Percentiles rank a stretch among this genome's conserved stretches.
These are phyloP conservation scores for Hibiscus trionum DNA, from an alignment of 345 rosid genomes.

Conservation along the genomic window DNA sequence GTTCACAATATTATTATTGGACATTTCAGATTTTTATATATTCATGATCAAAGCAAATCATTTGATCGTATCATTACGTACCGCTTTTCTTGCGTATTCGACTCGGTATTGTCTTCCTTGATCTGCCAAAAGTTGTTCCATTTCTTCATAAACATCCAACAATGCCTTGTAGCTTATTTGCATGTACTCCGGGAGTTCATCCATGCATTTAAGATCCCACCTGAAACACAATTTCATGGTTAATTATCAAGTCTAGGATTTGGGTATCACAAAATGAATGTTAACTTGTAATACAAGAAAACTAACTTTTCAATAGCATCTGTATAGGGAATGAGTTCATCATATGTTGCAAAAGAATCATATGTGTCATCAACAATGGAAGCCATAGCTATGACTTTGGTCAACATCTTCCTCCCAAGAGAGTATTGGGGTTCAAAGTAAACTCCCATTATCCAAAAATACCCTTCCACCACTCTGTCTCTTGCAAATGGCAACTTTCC, in stretches of 20 bases:
- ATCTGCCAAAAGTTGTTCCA: conserved; percentile 10
- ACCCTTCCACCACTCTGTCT: no score
- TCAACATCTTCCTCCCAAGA: no score
- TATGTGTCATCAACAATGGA: no score
- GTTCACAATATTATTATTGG: not conserved
- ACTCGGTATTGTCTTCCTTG: conserved; percentile 16
- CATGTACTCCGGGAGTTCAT: conserved; percentile 28
- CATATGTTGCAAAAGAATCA: no score
- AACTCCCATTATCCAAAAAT: no score
- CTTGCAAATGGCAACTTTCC: conserved; percentile 26
- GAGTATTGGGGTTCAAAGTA: no score
- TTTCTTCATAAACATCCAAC: conserved; percentile 23
- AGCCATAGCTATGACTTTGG: no score
- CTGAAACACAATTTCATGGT: not conserved
- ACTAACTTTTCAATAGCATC: no score
- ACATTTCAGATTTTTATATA: not conserved
- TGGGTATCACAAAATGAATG: no score
- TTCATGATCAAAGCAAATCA: not conserved
- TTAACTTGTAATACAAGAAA: no score
- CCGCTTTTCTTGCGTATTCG: conserved; percentile 25
- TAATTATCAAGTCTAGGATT: not conserved
- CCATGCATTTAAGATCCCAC: conserved; percentile 18
- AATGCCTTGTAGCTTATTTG: conserved; percentile 26
- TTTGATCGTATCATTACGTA: not conserved
- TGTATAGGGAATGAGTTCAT: no score